Percentiles rank a stretch among this genome's conserved stretches.
phyloP scores from a whole-genome alignment of 768 basidiomycete species.

The Leccinum imitatum region DNA sequence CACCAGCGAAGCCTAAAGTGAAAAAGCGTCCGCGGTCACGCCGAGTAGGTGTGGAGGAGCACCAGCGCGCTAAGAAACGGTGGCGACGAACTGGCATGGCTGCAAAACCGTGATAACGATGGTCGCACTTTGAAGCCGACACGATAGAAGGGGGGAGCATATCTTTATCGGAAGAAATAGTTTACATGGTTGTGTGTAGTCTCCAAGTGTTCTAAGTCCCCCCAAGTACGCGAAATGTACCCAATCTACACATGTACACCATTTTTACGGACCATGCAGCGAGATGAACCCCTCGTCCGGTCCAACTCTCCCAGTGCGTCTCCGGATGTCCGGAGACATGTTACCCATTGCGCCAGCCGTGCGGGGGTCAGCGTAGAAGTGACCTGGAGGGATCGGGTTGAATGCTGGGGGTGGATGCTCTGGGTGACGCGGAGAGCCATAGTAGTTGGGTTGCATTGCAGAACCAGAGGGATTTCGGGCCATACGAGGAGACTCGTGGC shows the following conservation, averaged over 20 bases:
- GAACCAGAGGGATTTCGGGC: slow-evolving; percentile 31
- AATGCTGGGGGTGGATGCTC: slow-evolving; percentile 30
- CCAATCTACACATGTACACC: background rate
- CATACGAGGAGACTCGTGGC: slow-evolving; percentile 35
- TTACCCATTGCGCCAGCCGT: slow-evolving; percentile 34
- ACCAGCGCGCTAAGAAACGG: slow-evolving; percentile 15
- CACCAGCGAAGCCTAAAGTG: slow-evolving; percentile 1
- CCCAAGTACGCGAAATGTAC: background rate
- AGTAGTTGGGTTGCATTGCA: slow-evolving; percentile 30
- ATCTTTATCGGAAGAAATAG: background rate
- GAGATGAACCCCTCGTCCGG: slow-evolving; percentile 35
- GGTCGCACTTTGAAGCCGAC: background rate
- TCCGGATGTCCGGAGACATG: slow-evolving; percentile 36
- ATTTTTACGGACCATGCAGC: slow-evolving; percentile 28
- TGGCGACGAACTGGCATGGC: slow-evolving; percentile 4
- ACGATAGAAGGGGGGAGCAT: background rate
- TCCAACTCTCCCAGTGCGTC: slow-evolving; percentile 31
- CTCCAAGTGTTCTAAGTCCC: background rate
- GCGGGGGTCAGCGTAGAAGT: slow-evolving; percentile 41
- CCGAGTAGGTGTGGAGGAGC: slow-evolving; percentile 10
- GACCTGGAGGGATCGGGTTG: slow-evolving; percentile 37
- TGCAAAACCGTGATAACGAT: slow-evolving; percentile 4
- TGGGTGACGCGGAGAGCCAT: slow-evolving; percentile 34
- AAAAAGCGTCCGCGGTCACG: slow-evolving; percentile 22
- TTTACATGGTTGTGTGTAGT: background rate